These are phyloP conservation scores for Sesbania bispinosa DNA, from an alignment of 306 rosid genomes.

Conservation along the genomic window DNA sequence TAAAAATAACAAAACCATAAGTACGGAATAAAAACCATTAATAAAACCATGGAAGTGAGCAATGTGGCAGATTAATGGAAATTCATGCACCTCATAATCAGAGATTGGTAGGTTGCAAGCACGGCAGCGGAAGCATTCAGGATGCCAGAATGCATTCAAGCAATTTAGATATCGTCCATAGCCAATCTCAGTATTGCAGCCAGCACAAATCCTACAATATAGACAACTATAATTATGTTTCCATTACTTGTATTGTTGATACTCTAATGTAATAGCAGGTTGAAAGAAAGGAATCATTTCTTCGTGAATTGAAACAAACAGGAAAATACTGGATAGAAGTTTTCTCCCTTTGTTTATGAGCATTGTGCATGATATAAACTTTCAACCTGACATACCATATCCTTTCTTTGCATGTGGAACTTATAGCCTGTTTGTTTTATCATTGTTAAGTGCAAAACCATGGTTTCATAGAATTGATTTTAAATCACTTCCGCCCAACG, in stretches of 20 bases:
- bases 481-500: too few species aligned
- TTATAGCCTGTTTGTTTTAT: too few species aligned
- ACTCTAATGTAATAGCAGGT: not conserved
- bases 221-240: constrained; percentile 8
- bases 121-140: constrained; percentile 67
- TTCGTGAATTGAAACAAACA: constrained; percentile 9
- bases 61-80: not conserved
- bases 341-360: constrained; percentile 2
- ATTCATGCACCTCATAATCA: constrained; percentile 57
- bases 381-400: not conserved
- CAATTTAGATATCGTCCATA: constrained; percentile 63
- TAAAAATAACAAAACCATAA: not conserved
- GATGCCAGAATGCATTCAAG: constrained; percentile 72
- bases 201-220: constrained; percentile 61
- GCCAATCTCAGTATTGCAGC: constrained; percentile 62
- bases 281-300: constrained; percentile 20
- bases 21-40: not conserved
- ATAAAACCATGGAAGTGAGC: not conserved
- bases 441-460: too few species aligned
- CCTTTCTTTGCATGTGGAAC: constrained; percentile 19
- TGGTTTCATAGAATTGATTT: too few species aligned
- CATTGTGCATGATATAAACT: not conserved
- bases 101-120: constrained; percentile 62
- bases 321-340: not conserved
- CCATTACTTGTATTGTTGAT: not conserved